Percentiles rank a stretch among this genome's conserved stretches.
Evolutionary conservation across 139 green algal species (phyloP).

Genomic region (Raphidocelis subcapitata): DNA sequence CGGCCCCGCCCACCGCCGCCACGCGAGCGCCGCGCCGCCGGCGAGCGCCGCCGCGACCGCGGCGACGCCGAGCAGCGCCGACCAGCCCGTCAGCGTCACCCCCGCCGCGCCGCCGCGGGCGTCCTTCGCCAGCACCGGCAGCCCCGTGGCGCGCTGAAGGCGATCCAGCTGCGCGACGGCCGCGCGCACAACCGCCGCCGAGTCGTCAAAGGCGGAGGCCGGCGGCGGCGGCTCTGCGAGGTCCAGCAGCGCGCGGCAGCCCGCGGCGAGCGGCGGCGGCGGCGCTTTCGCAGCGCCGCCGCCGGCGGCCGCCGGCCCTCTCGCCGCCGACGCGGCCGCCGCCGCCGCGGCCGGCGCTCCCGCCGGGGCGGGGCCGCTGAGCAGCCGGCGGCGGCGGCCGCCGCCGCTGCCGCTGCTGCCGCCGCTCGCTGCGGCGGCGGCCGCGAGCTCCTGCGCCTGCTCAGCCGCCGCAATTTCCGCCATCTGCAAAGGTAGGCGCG

Average conservation of each 20-base stretch:
- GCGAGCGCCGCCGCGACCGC: constrained; percentile 53
- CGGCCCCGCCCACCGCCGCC: not conserved
- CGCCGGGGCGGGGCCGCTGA: not conserved
- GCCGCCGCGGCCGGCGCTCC: not conserved
- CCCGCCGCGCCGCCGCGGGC: constrained; percentile 1
- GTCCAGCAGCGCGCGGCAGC: constrained; percentile 45
- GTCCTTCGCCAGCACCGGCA: constrained; percentile 32
- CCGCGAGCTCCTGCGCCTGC: not conserved
- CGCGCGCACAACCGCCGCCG: constrained; percentile 22
- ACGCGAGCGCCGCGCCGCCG: constrained; percentile 9
- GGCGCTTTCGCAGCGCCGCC: not conserved
- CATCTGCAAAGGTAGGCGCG: no score
- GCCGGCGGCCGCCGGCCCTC: not conserved
- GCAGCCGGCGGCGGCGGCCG: not conserved
- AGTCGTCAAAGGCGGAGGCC: constrained; percentile 38
- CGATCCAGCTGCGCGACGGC: not conserved
- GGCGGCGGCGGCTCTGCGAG: constrained; percentile 56
- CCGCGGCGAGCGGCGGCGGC: constrained; percentile 23
- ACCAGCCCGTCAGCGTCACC: constrained; percentile 77
- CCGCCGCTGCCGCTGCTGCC: not conserved
- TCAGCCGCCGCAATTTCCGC: no score
- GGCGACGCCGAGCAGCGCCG: constrained; percentile 47
- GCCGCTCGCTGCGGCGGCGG: not conserved
- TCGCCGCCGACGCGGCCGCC: not conserved
- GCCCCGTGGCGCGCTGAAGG: constrained; percentile 40